These are phyloP conservation scores for Starmerella scarabaei DNA, from an alignment of 805 yeast species.

Conservation along the genomic window DNA sequence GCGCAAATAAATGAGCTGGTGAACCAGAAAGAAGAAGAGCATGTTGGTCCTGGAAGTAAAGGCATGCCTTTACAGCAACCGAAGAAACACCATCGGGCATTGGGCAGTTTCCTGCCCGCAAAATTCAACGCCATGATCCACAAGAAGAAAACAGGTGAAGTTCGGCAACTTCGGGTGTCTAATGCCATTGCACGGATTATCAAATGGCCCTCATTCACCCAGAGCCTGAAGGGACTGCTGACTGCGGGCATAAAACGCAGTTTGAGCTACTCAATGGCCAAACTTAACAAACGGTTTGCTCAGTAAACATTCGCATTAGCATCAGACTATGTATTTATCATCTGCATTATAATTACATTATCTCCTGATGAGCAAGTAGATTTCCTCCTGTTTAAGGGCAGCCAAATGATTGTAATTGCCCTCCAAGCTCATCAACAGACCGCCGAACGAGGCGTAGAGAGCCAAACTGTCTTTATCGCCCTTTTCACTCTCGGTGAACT, in stretches of 20 bases:
- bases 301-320: too few relatives aligned
- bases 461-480: slow-evolving; percentile 43
- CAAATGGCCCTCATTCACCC: slow-evolving; percentile 54
- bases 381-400: slow-evolving; percentile 82
- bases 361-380: slow-evolving; percentile 78
- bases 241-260: slow-evolving; percentile 54
- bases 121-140: slow-evolving; percentile 36
- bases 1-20: slow-evolving; percentile 12
- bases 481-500: slow-evolving; percentile 66
- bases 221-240: slow-evolving; percentile 67
- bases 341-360: too few relatives aligned
- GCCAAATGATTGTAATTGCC: slow-evolving; percentile 87
- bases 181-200: slow-evolving; percentile 44
- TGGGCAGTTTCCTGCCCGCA: slow-evolving; percentile 37
- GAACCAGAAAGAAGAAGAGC: slow-evolving; percentile 3
- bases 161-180: slow-evolving; percentile 24
- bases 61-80: slow-evolving; percentile 26
- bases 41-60: slow-evolving; percentile 21
- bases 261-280: slow-evolving; percentile 17
- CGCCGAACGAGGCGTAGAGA: slow-evolving; percentile 92
- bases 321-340: too few relatives aligned
- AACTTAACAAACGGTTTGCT: slow-evolving; percentile 19
- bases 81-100: slow-evolving; percentile 30
- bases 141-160: slow-evolving; percentile 11
- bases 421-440: slow-evolving; percentile 81